phyloP scores from a whole-genome alignment of 1,284 basidiomycete genomes.

The Rhodotorula sp. region DNA sequence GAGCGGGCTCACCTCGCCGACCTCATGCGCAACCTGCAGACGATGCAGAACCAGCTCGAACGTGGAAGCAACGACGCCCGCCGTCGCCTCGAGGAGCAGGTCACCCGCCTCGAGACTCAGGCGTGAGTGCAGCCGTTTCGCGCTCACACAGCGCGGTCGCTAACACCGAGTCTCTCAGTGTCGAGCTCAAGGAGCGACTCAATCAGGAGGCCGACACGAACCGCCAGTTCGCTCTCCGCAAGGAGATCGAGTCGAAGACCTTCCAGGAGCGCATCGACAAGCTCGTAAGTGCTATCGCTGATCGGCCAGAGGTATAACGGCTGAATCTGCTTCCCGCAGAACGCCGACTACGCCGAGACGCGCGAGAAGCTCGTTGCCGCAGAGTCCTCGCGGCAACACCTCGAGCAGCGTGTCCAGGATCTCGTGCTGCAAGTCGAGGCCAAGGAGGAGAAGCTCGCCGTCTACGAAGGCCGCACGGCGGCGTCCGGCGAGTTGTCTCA shows the following conservation, averaged over 20 bases:
- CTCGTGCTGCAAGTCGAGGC: conserved; percentile 68
- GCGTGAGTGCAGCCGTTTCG: conserved; percentile 55
- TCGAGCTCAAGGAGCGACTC: conserved; percentile 72
- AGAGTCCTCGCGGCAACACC: conserved; percentile 74
- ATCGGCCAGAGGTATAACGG: too few relatives aligned
- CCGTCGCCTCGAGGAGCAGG: conserved; percentile 70
- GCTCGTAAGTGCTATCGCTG: conserved; percentile 54
- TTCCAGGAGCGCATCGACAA: conserved; percentile 71
- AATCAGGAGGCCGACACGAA: conserved; percentile 73
- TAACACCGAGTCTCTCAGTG: conserved; percentile 51
- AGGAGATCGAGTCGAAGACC: conserved; percentile 75
- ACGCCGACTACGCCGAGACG: conserved; percentile 64
- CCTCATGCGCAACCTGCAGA: conserved; percentile 80
- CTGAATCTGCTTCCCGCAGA: conserved; percentile 49
- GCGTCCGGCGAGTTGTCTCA: conserved; percentile 50
- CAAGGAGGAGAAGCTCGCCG: conserved; percentile 75
- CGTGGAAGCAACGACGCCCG: conserved; percentile 75
- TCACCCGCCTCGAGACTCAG: conserved; percentile 73
- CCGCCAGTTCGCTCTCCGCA: conserved; percentile 68
- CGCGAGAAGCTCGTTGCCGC: conserved; percentile 71
- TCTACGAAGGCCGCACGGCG: conserved; percentile 69
- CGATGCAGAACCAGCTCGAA: conserved; percentile 83
- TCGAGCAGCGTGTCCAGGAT: conserved; percentile 72
- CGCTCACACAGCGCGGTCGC: not conserved
- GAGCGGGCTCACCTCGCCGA: conserved; percentile 82